A percentile compares a stretch with the other conserved stretches of the same genome.
Evolutionary conservation across 2,329 filamentous ascomycete species (phyloP).

Genomic region (Clarireedia paspali): DNA sequence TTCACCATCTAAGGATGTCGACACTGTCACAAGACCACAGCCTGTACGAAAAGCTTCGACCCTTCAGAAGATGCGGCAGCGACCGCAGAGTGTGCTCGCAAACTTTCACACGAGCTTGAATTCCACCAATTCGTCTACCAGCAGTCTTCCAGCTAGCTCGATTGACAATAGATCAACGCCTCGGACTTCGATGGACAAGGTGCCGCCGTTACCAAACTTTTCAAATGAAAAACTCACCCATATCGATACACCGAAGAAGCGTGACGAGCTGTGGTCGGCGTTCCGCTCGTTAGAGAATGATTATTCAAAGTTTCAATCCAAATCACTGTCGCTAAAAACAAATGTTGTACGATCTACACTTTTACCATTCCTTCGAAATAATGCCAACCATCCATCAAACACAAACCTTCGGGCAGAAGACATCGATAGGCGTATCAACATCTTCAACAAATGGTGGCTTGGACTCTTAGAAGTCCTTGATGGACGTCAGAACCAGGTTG

Average conservation of each 20-base stretch:
- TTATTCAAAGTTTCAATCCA: slow-evolving; percentile 61
- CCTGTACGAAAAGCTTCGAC: slow-evolving; percentile 12
- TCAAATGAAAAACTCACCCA: slow-evolving; percentile 31
- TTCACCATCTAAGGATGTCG: slow-evolving; percentile 10
- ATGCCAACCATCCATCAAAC: slow-evolving; percentile 51
- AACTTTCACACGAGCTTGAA: slow-evolving; percentile 21
- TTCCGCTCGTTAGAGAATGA: slow-evolving; percentile 64
- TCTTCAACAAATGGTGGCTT: slow-evolving; percentile 71
- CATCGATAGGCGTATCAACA: slow-evolving; percentile 57
- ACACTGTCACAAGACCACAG: slow-evolving; percentile 17
- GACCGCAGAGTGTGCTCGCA: slow-evolving; percentile 26
- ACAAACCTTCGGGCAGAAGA: slow-evolving; percentile 57
- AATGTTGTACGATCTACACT: slow-evolving; percentile 59
- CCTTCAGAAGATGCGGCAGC: slow-evolving; percentile 22
- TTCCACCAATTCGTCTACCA: slow-evolving; percentile 29
- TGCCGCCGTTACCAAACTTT: slow-evolving; percentile 37
- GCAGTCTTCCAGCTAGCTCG: slow-evolving; percentile 35
- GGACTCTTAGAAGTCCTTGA: slow-evolving; percentile 61
- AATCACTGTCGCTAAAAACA: slow-evolving; percentile 59
- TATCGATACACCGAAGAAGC: slow-evolving; percentile 40
- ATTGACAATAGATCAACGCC: slow-evolving; percentile 37
- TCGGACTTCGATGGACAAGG: slow-evolving; percentile 37
- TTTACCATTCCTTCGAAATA: slow-evolving; percentile 56
- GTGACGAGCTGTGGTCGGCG: slow-evolving; percentile 61
- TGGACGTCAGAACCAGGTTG: slow-evolving; percentile 59